Evolutionary conservation across 202 grass and related monocot genomes (phyloP), one percentile per base, ranked within the genome.

Genomic region (Eragrostis tef): DNA sequence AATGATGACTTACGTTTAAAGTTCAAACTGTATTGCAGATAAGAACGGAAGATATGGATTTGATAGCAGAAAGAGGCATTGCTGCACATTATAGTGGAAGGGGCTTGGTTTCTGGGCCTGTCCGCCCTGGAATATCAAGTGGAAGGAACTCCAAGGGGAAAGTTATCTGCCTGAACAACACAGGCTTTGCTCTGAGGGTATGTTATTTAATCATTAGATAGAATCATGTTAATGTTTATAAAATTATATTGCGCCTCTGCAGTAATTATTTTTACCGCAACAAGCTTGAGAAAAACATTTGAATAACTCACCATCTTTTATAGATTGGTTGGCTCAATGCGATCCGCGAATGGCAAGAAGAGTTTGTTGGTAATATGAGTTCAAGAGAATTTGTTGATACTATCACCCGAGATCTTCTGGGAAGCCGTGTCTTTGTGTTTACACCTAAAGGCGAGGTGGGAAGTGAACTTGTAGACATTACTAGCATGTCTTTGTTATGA

Each of bases 1-100:
- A 43, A n/a, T 67, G 25, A 17, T 14, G 17, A 36, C 53, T 70
- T 60, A 21, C 41, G 15, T 57, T 53, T 27, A 68, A 52, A 69
- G 27, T 76, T 92, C 41, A 48, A 57, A 75, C 22, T 34, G 36
- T 68, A 62, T 85, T 68, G 25, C 73, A 99, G 96, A 95, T 99
- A 88, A 99, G 96, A 91, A 95, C 96, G 81, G 92, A 95, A 79
- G 89, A 93, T 83, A 99, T 99, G 96, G 89, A 99, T 88, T 84
- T 99, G 58, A 95, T 99, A 91, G 96, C 96, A 76, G 92, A 99
- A 95, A 99, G 96, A 93, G 96, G 96, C 61, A 99, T 99, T 85
- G 96, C 92, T 64, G 89, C 89, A 57, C 90, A 94, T 81, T 99
- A 99, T 75, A 95, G 92, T 88, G 94, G 94, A 84, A 89, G 85